Base-by-base conservation (phyloP, 1,284 basidiomycete species). In the Moesziomyces parantarcticus region DNA sequence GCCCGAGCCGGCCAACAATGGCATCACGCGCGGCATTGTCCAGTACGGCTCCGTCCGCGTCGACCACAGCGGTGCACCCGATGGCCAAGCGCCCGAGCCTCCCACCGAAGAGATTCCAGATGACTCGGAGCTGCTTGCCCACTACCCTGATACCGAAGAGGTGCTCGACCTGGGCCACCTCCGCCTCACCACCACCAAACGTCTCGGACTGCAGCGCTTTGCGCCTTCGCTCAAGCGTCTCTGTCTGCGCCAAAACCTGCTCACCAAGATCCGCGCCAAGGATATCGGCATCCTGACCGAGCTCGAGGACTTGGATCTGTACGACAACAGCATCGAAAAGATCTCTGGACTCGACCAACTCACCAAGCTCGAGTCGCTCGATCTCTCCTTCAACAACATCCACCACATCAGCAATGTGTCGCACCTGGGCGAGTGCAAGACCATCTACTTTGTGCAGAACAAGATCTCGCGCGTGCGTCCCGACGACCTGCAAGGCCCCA, bases 381-480 rank as follows among this genome's bases (percentile, higher is more conserved):
- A 99, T 85, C 86, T 97, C 32, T 98, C 95, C 2, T 99, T 97
- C 88, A 99, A 99, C 85, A 88, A 96, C 49, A 86, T 98, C 50
- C 82, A 81, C 25, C 80, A 84, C 42, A 77, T 84, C 29, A 85
- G 87, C 9, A 85, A 87, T 51, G 86, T 95, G 1, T 86, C 86
- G 3, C 88, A 89, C 3, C 80, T 86, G 25, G 83, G 70, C 14
- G 77, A 84, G 21, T 87, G 97, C 32, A 86, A 88, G 51, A 92
- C 92, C 0, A 87, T 97, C 22, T 99, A 94, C 85, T 93, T 99
- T 78, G 93, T 99, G 2, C 96, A 99, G 85, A 98, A 99, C 86
- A 92, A 92, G 85, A 96, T 99, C 76, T 89, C 89, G 7, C 89
- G 88, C 59, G 92, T 99, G 47, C 71, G 82, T 3, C 50, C 72